Evolutionary conservation across 352 stramenopile genomes (phyloP).

Genomic region (Phytopythium oedochilum): DNA sequence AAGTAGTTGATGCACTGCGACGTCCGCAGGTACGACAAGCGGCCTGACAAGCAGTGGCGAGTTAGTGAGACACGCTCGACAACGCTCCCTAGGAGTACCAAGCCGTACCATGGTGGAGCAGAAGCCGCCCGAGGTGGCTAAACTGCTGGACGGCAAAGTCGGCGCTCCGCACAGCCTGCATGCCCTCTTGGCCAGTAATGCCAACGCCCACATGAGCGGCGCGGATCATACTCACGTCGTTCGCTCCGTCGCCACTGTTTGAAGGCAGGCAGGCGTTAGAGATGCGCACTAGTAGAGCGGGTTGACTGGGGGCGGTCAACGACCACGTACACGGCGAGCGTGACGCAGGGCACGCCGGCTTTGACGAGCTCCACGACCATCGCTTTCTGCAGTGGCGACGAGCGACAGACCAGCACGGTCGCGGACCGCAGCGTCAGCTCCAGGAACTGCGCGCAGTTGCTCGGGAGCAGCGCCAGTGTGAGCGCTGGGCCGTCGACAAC

Average conservation of each 20-base stretch:
- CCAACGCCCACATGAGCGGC: constrained; percentile 98
- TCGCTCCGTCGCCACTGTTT: constrained; percentile 96
- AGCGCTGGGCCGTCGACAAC: constrained; percentile 65
- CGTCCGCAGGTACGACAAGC: constrained; percentile 96
- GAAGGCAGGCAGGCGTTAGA: not conserved
- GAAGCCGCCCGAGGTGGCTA: constrained; percentile 62
- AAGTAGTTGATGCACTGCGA: constrained; percentile 96
- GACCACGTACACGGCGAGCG: constrained; percentile 89
- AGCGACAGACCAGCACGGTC: constrained; percentile 86
- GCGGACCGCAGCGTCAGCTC: constrained; percentile 63
- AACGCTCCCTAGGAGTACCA: too few species aligned
- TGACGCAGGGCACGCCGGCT: constrained; percentile 64
- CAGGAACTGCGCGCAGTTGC: constrained; percentile 64
- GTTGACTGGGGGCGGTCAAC: constrained; percentile 16
- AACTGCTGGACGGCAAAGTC: constrained; percentile 85
- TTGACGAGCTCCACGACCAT: constrained; percentile 94
- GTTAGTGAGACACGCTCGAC: too few species aligned
- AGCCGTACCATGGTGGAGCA: constrained; percentile 50
- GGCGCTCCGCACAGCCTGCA: constrained; percentile 76
- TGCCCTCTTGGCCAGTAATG: constrained; percentile 96
- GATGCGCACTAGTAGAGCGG: not conserved
- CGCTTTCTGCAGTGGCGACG: constrained; percentile 88
- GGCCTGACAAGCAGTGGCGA: constrained; percentile 16
- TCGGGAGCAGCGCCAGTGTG: constrained; percentile 44
- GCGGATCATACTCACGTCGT: constrained; percentile 99